Evolutionary conservation across 2,329 filamentous ascomycete species (phyloP).

Genomic region (Ophiostoma sp.): DNA sequence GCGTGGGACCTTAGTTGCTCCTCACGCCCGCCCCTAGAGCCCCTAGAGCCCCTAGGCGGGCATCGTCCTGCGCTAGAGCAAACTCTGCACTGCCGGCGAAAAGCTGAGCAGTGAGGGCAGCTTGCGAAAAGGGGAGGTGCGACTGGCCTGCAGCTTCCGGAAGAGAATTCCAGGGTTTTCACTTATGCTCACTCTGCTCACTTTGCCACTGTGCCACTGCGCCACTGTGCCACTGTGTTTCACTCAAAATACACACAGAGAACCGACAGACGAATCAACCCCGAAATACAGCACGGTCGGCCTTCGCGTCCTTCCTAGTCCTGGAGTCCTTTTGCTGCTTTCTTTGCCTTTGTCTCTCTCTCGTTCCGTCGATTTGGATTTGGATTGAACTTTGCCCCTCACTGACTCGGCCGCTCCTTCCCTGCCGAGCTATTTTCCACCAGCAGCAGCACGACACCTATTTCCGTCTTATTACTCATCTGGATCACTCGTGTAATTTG

Average conservation of each 20-base stretch:
- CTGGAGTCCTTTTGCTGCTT: neutral
- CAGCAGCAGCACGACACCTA: neutral
- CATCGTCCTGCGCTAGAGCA: slow-evolving; percentile 2
- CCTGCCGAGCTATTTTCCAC: slow-evolving; percentile 20
- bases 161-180: slow-evolving; percentile 2
- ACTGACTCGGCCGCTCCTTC: slow-evolving; percentile 24
- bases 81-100: slow-evolving; percentile 13
- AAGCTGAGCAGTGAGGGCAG: neutral
- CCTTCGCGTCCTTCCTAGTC: neutral
- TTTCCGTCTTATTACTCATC: slow-evolving; percentile 4
- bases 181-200: slow-evolving; percentile 2
- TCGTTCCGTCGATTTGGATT: slow-evolving; percentile 17
- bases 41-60: neutral
- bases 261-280: neutral
- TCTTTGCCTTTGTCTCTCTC: neutral
- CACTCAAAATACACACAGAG: neutral
- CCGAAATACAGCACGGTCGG: neutral
- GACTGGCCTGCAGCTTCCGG: slow-evolving; percentile 5
- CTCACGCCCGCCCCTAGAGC: slow-evolving; percentile 2
- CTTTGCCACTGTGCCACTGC: neutral
- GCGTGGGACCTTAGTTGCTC: neutral
- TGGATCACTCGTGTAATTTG: neutral
- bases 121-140: slow-evolving; percentile 2
- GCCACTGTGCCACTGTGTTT: neutral
- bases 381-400: slow-evolving; percentile 26